Percentiles rank a stretch among this genome's conserved stretches.
Conservation (phyloP, 1,284 basidiomycete genomes). For the Mycosarcoma mackinlayi region DNA sequence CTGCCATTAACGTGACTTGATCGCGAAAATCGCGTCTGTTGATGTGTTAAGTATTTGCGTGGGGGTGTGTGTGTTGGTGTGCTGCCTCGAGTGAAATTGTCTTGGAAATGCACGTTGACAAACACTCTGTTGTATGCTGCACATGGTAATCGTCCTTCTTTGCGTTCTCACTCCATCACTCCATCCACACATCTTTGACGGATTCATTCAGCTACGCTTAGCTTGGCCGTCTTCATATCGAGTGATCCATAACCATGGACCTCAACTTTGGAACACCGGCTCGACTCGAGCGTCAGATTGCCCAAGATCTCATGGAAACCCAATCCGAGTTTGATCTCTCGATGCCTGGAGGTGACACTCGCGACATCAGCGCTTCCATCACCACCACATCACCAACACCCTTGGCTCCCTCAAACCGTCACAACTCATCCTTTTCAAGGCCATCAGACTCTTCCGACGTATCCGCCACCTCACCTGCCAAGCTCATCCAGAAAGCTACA, state of each 20-base stretch:
- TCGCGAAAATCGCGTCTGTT: constrained; percentile 30
- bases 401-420: constrained; percentile 28
- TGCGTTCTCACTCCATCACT: background rate
- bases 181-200: background rate
- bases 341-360: constrained; percentile 34
- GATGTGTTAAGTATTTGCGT: constrained; percentile 8
- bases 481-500: constrained; percentile 27
- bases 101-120: no score
- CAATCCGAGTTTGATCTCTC: constrained; percentile 54
- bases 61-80: background rate
- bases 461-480: constrained; percentile 20
- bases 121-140: no score
- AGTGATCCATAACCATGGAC: constrained; percentile 25
- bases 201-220: background rate
- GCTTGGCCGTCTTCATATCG: no score
- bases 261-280: constrained; percentile 49
- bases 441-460: constrained; percentile 38
- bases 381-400: constrained; percentile 29
- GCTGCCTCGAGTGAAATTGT: background rate
- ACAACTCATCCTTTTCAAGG: constrained; percentile 48
- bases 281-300: constrained; percentile 52
- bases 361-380: constrained; percentile 41
- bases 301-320: constrained; percentile 44
- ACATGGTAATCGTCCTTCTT: background rate
- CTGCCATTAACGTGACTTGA: constrained; percentile 26